Evolutionary conservation across 164 flowering plant genomes (phyloP).

Genomic region (Protea cynaroides): DNA sequence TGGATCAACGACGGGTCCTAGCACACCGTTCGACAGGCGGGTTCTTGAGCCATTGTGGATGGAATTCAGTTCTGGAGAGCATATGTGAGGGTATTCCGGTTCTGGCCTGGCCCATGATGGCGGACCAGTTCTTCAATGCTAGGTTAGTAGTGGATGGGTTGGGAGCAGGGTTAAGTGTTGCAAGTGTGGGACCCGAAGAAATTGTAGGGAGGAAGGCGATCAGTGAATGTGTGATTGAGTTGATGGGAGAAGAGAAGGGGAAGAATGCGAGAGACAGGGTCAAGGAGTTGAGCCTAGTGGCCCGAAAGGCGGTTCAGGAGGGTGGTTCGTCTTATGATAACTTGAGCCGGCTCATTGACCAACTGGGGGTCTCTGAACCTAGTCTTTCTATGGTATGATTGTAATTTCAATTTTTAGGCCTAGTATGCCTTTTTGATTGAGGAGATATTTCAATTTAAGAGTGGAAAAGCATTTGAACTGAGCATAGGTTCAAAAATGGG

Average conservation of each 20-base stretch:
- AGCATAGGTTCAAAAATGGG: too few species aligned
- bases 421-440: too few species aligned
- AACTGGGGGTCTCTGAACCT: too few species aligned
- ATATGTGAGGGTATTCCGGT: constrained; percentile 30
- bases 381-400: too few species aligned
- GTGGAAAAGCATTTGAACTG: too few species aligned
- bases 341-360: constrained; percentile 5
- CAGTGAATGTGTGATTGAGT: constrained; percentile 10
- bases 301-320: constrained; percentile 13
- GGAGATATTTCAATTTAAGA: too few species aligned
- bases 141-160: constrained; percentile 28
- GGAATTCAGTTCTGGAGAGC: constrained; percentile 42
- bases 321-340: constrained; percentile 14
- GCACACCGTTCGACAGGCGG: constrained; percentile 27
- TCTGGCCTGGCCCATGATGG: constrained; percentile 34
- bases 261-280: constrained; percentile 14
- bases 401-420: too few species aligned
- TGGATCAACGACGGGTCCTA: constrained; percentile 22
- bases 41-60: constrained; percentile 41
- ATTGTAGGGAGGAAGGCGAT: constrained; percentile 6
- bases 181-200: background rate
- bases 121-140: constrained; percentile 36
- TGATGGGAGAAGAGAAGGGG: constrained; percentile 11
- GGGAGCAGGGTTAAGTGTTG: constrained; percentile 15
- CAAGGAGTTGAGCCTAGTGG: constrained; percentile 4